These are phyloP conservation scores for Yamadazyma sp. DNA, from an alignment of 1,139 yeast genomes.

Conservation along the genomic window DNA sequence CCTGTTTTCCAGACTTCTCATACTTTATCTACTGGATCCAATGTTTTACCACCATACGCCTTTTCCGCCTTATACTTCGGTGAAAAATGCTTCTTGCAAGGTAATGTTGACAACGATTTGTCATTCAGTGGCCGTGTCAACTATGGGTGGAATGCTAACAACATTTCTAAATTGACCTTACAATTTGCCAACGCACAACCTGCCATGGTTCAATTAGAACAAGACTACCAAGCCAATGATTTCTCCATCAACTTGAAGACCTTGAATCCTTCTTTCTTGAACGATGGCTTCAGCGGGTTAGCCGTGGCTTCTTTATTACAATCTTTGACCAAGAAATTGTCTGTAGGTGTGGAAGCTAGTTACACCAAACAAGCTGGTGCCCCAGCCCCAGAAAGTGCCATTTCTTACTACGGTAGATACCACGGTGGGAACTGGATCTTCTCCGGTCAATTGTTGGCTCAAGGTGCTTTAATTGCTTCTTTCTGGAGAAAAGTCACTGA, in stretches of 20 bases:
- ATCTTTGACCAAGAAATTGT: slow-evolving; percentile 77
- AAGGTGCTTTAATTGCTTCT: slow-evolving; percentile 84
- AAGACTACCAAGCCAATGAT: slow-evolving; percentile 89
- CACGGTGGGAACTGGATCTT: slow-evolving; percentile 89
- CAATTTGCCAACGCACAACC: slow-evolving; percentile 92
- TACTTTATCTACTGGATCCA: slow-evolving; percentile 86
- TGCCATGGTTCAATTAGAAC: slow-evolving; percentile 93
- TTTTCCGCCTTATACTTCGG: slow-evolving; percentile 89
- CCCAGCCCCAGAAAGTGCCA: slow-evolving; percentile 89
- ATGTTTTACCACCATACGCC: slow-evolving; percentile 86
- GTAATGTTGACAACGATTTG: slow-evolving; percentile 83
- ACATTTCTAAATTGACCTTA: slow-evolving; percentile 80
- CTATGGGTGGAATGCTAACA: slow-evolving; percentile 84
- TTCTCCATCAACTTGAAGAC: slow-evolving; percentile 87
- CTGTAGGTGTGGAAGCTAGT: slow-evolving; percentile 91
- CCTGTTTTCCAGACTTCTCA: slow-evolving; percentile 98
- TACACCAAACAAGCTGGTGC: slow-evolving; percentile 76
- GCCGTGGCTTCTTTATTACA: slow-evolving; percentile 90
- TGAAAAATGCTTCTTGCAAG: slow-evolving; percentile 85
- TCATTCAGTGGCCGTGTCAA: slow-evolving; percentile 87
- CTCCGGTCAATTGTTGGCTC: slow-evolving; percentile 90
- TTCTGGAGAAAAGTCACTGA: slow-evolving; percentile 94
- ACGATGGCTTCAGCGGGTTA: slow-evolving; percentile 74
- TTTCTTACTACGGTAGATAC: slow-evolving; percentile 89
- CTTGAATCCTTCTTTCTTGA: slow-evolving; percentile 79